Base-by-base conservation (phyloP, 2,329 filamentous ascomycete species). In the Cladosporium austrohemisphaericum region DNA sequence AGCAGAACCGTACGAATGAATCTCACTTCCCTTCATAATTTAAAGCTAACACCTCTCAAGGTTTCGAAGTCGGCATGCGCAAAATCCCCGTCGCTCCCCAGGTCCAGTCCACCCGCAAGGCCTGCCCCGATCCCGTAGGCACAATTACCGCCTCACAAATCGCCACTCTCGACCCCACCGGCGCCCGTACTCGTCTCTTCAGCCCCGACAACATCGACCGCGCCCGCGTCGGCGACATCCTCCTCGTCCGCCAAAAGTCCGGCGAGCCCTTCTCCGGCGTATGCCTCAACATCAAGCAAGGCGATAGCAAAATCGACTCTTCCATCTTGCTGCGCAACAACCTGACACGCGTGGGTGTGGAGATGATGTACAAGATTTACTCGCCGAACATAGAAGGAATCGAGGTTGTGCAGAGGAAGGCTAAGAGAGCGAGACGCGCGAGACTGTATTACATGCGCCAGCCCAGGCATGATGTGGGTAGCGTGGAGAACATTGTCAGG, bases 321-420 rank as follows among this genome's bases (percentile, higher is more conserved):
- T 86, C 87, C 4, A 85, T 98, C 49, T 73, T 95, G 52, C 76
- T 98, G 52, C 81, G 93, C 50, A 92, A 92, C 61, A 84, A 94
- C 65, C 74, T 98, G 60, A 91, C 88, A 58, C 81, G 87, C 60
- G 81, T 94, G 5, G 88, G 88, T 53, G 88, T 95, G 52, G 93
- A 98, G 79, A 93, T 95, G 88, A 95, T 89, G 84, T 90, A 87
- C 71, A 98, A 98, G 77, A 77, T 97, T 52, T 97, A 93, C 76
- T 88, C 83, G 65, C 92, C 92, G 53, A 86, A 88, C 65, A 85
- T 97, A 25, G 83, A 86, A 66, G 88, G 88, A 56, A 89, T 98
- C 63, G 92, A 98, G 72, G 85, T 98, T 60, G 87, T 97, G 69
- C 88, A 95, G 80, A 78, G 92, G 61, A 79, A 82, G 56, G 78